Evolutionary conservation across 768 basidiomycete genomes (phyloP).

Genomic region (Artomyces pyxidatus): DNA sequence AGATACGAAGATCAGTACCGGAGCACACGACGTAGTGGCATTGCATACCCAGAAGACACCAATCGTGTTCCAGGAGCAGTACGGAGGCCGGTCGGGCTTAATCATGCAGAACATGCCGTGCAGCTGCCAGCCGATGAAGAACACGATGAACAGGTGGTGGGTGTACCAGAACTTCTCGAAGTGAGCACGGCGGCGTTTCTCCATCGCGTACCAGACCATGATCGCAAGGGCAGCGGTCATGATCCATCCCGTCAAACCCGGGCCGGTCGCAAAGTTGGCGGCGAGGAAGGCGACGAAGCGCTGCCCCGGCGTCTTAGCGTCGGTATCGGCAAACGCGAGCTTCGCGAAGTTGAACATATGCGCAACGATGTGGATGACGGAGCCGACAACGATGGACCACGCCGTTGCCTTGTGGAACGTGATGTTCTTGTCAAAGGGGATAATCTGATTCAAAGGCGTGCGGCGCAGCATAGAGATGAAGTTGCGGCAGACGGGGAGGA

Average conservation of each 20-base stretch:
- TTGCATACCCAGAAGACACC: conserved; percentile 90
- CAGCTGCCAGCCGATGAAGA: conserved; percentile 92
- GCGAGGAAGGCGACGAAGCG: conserved; percentile 62
- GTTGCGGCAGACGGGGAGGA: conserved; percentile 92
- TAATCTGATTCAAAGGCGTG: conserved; percentile 76
- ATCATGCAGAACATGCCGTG: conserved; percentile 98
- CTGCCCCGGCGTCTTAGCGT: conserved; percentile 44
- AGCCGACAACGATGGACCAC: conserved; percentile 81
- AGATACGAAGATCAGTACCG: not conserved
- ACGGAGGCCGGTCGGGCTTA: conserved; percentile 81
- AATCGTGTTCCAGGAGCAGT: conserved; percentile 75
- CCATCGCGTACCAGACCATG: conserved; percentile 83
- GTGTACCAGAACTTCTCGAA: conserved; percentile 91
- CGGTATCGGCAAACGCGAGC: conserved; percentile 48
- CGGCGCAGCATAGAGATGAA: conserved; percentile 85
- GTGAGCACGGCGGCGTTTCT: conserved; percentile 66
- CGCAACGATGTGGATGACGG: conserved; percentile 67
- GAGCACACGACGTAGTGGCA: not conserved
- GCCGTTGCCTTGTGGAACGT: conserved; percentile 86
- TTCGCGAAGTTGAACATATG: conserved; percentile 83
- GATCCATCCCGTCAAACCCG: conserved; percentile 81
- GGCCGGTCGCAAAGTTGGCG: conserved; percentile 78
- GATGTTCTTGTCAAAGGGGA: conserved; percentile 92
- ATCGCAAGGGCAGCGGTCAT: conserved; percentile 66
- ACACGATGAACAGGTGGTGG: conserved; percentile 83